phyloP scores from a whole-genome alignment of 306 rosid genomes.

The Rosa persica region DNA sequence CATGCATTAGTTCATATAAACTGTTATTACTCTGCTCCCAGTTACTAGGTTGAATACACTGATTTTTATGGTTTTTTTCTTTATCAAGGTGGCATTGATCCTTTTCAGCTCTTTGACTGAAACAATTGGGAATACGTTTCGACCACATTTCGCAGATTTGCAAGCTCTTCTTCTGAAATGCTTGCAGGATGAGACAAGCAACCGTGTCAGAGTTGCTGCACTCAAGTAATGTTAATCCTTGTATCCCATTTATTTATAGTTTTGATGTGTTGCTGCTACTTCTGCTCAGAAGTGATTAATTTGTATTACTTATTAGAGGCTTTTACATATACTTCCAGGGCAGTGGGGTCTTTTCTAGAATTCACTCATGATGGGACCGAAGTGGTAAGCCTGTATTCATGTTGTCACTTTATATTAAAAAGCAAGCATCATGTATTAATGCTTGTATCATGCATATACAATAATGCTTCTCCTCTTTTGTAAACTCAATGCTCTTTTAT shows the following conservation, averaged over 20 bases:
- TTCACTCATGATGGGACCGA: conserved; percentile 87
- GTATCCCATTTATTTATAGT: not conserved
- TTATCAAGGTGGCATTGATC: conserved; percentile 85
- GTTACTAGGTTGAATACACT: conserved; percentile 25
- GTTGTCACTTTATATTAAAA: not conserved
- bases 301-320: conserved; percentile 16
- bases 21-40: not conserved
- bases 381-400: conserved; percentile 64
- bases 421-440: not conserved
- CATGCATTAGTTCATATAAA: not conserved
- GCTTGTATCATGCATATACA: not conserved
- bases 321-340: conserved; percentile 56
- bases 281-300: not conserved
- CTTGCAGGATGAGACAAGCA: conserved; percentile 92
- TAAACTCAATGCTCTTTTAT: not conserved
- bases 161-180: conserved; percentile 94
- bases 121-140: conserved; percentile 86
- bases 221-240: conserved; percentile 63
- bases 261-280: not conserved
- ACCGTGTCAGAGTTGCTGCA: conserved; percentile 93
- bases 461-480: not conserved
- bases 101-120: conserved; percentile 98
- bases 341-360: conserved; percentile 94
- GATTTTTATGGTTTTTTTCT: conserved; percentile 19
- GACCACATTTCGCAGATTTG: conserved; percentile 78